Evolutionary conservation across 331 rosid species (phyloP), one percentile per base, ranked within the genome.

Genomic region (Quercus lobata): DNA sequence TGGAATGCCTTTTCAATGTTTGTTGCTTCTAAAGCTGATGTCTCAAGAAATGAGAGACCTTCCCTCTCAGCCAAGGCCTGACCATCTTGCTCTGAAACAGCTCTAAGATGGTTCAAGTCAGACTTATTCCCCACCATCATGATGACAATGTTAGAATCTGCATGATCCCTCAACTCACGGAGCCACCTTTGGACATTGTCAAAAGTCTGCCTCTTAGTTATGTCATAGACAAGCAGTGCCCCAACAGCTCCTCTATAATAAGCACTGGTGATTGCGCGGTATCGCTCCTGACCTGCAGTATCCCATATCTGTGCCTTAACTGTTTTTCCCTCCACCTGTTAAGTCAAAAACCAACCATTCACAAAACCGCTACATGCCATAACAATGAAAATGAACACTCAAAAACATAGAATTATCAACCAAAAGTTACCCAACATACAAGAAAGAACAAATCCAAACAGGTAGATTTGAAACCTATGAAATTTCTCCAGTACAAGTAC

Each of bases 251-350:
- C 99, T 86, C 99, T 96, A 60, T 96, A 96, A 79, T 96, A 96
- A 60, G 99, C 98, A 85, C 99, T 91, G 69, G 98, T 96, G 63
- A 96, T 93, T n/a, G 99, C 99, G 2, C 99, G 98, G 84, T 96
- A 96, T 65, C 99, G 91, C 89, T 96, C 99, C 90, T 96, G 99
- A 68, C 98, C 99, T 22, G 99, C 99, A 12, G 99, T 96, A 75
- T 96, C 99, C 99, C 99, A 96, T 79, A 96, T 96, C 83, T 96
- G 99, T 72, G 99, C 98, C 86, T 95, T 95, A 15, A 95, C 98
- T 15, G 99, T 93, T 85, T 95, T 96, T 81, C 99, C 98, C 66
- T 96, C 98, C 30, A 93, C 99, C 99, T 96, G 90, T 41, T 41
- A 8, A 2, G 54, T 49, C 17, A 60, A 46, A 78, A 80, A 35